phyloP scores from a whole-genome alignment of 352 stramenopile genomes.

The Blastocystis sp. region DNA sequence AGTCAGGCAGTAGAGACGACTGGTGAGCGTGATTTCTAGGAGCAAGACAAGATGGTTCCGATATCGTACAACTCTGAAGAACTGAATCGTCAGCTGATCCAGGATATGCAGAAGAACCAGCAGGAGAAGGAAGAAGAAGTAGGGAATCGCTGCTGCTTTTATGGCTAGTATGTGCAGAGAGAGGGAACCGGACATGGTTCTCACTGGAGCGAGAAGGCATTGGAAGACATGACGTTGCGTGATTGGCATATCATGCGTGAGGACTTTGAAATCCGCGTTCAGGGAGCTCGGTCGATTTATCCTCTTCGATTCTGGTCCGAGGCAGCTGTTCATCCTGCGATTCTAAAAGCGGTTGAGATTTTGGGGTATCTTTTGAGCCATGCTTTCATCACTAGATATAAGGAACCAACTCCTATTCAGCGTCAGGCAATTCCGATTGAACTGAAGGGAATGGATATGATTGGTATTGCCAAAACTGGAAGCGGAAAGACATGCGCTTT shows the following conservation, averaged over 20 bases:
- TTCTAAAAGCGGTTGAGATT: constrained; percentile 81
- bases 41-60: constrained; percentile 67
- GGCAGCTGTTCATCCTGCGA: constrained; percentile 67
- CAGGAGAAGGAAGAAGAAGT: constrained; percentile 58
- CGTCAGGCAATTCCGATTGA: constrained; percentile 92
- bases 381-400: constrained; percentile 70
- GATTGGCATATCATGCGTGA: constrained; percentile 99
- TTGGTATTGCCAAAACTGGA: constrained; percentile 96
- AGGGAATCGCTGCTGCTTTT: not conserved
- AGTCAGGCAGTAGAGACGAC: constrained; percentile 66
- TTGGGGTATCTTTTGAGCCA: constrained; percentile 67
- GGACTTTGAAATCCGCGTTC: constrained; percentile 95
- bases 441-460: constrained; percentile 88
- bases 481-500: constrained; percentile 97
- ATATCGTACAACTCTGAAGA: constrained; percentile 68
- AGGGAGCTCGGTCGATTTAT: constrained; percentile 75
- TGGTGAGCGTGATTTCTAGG: constrained; percentile 68
- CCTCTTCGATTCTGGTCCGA: constrained; percentile 86
- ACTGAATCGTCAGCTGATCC: constrained; percentile 65
- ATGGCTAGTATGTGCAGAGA: constrained; percentile 62
- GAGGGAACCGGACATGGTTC: constrained; percentile 66
- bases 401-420: constrained; percentile 93
- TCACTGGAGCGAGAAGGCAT: constrained; percentile 84
- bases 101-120: constrained; percentile 61
- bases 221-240: constrained; percentile 85